Evolutionary conservation across 352 stramenopile species (phyloP).

Genomic region (Nothophytophthora sp.): DNA sequence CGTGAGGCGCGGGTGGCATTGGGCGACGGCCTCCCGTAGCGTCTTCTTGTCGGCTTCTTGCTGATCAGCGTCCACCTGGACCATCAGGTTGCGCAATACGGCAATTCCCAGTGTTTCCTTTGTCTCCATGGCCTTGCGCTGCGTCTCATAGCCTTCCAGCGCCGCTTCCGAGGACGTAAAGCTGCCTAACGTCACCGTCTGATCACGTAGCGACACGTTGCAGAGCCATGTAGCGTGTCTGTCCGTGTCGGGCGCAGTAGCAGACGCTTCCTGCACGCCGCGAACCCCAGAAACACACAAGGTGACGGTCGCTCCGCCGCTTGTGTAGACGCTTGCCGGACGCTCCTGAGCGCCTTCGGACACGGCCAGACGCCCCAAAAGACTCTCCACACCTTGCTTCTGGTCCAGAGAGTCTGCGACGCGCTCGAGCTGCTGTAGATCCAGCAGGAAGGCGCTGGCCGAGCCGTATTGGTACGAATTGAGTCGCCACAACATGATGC

Average conservation of each 20-base stretch:
- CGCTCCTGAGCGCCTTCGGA: constrained; percentile 9
- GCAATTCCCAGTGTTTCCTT: constrained; percentile 21
- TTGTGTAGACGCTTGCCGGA: constrained; percentile 12
- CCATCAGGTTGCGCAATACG: constrained; percentile 27
- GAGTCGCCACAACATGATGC: constrained; percentile 42
- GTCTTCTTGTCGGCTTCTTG: constrained; percentile 28
- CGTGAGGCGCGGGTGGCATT: constrained; percentile 43
- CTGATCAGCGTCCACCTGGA: constrained; percentile 22
- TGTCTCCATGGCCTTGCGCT: constrained; percentile 29
- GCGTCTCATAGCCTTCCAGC: constrained; percentile 45
- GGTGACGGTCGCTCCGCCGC: constrained; percentile 22
- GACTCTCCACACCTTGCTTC: constrained; percentile 11
- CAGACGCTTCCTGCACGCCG: constrained; percentile 37
- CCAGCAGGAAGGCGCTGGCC: constrained; percentile 45
- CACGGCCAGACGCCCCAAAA: constrained; percentile 10
- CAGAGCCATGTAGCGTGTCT: constrained; percentile 38
- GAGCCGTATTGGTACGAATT: constrained; percentile 71
- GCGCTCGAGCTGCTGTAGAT: constrained; percentile 48
- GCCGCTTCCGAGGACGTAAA: constrained; percentile 39
- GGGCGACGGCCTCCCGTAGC: constrained; percentile 38
- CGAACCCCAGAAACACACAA: constrained; percentile 36
- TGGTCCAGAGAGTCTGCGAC: constrained; percentile 9
- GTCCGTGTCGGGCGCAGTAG: background rate
- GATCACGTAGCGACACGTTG: constrained; percentile 49
- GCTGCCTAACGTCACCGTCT: constrained; percentile 40